A percentile compares a stretch with the other conserved stretches of the same genome.
These are phyloP conservation scores for Leccinum pachyderme DNA, from an alignment of 1,284 basidiomycete genomes.

Conservation along the genomic window DNA sequence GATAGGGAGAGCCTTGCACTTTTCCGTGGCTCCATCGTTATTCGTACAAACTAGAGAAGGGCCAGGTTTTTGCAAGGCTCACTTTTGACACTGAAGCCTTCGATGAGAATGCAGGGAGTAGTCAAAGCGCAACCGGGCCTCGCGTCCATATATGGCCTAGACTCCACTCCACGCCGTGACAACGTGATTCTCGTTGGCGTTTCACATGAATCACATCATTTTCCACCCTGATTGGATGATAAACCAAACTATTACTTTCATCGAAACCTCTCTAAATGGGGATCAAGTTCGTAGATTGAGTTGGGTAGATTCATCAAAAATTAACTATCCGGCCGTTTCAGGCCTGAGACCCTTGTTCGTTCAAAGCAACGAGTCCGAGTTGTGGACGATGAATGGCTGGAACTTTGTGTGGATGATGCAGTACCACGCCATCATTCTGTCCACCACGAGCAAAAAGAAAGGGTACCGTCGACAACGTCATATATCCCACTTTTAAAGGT, in stretches of 20 bases:
- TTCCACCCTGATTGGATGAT: too few species aligned
- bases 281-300: too few species aligned
- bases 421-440: not conserved
- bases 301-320: too few species aligned
- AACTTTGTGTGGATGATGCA: not conserved
- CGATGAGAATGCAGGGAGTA: not conserved
- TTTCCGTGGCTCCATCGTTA: constrained; percentile 24
- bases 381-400: not conserved
- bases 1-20: constrained; percentile 16
- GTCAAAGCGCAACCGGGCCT: not conserved
- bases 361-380: not conserved
- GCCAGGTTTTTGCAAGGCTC: not conserved
- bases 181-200: too few species aligned
- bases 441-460: too few species aligned
- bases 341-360: too few species aligned
- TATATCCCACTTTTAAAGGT: too few species aligned
- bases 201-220: too few species aligned
- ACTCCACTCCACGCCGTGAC: not conserved
- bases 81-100: not conserved
- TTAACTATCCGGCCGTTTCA: too few species aligned
- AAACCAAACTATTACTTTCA: too few species aligned
- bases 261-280: too few species aligned
- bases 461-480: too few species aligned
- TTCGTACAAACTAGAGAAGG: not conserved
- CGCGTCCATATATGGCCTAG: not conserved